Percentiles rank a stretch among this genome's conserved stretches.
These are phyloP conservation scores for Talaromyces borbonicus DNA, from an alignment of 495 filamentous ascomycete genomes.

Conservation along the genomic window DNA sequence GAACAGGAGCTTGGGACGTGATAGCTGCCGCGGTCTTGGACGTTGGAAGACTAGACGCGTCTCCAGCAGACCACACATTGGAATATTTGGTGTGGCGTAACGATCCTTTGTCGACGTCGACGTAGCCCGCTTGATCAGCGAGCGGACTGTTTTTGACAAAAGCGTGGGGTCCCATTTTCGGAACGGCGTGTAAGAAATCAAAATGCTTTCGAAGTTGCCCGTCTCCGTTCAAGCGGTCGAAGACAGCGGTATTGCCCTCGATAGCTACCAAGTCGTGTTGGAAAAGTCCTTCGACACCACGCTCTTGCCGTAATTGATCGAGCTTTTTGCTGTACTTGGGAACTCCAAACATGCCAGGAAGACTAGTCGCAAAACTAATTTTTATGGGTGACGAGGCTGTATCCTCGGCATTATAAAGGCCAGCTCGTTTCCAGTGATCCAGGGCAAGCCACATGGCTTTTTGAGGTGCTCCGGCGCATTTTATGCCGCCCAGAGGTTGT, in stretches of 20 bases:
- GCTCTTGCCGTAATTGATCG: slow-evolving; percentile 50
- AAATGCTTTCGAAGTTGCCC: slow-evolving; percentile 41
- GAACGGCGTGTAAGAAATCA: slow-evolving; percentile 50
- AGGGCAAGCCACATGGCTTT: slow-evolving; percentile 65
- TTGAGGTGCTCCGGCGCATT: slow-evolving; percentile 62
- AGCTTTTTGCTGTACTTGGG: slow-evolving; percentile 56
- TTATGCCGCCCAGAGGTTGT: slow-evolving; percentile 54
- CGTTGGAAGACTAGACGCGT: slow-evolving; percentile 56
- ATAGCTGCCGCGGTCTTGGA: slow-evolving; percentile 62
- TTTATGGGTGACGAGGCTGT: slow-evolving; percentile 39
- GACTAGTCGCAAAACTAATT: slow-evolving; percentile 54
- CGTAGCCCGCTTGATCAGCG: slow-evolving; percentile 51
- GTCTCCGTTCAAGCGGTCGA: slow-evolving; percentile 35
- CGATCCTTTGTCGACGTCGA: slow-evolving; percentile 53
- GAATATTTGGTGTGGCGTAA: slow-evolving; percentile 50
- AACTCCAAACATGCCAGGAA: slow-evolving; percentile 57
- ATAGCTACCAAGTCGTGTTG: slow-evolving; percentile 55
- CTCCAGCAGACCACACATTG: slow-evolving; percentile 62
- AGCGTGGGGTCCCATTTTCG: slow-evolving; percentile 51
- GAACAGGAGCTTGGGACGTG: slow-evolving; percentile 50
- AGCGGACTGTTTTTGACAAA: slow-evolving; percentile 49
- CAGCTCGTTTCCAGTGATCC: slow-evolving; percentile 52
- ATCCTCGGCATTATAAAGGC: slow-evolving; percentile 41
- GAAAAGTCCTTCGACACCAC: slow-evolving; percentile 57
- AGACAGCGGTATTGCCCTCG: slow-evolving; percentile 47